Evolutionary conservation across 1,284 basidiomycete species (phyloP), one percentile per base, ranked within the genome.

Genomic region (Irpex lacteus): DNA sequence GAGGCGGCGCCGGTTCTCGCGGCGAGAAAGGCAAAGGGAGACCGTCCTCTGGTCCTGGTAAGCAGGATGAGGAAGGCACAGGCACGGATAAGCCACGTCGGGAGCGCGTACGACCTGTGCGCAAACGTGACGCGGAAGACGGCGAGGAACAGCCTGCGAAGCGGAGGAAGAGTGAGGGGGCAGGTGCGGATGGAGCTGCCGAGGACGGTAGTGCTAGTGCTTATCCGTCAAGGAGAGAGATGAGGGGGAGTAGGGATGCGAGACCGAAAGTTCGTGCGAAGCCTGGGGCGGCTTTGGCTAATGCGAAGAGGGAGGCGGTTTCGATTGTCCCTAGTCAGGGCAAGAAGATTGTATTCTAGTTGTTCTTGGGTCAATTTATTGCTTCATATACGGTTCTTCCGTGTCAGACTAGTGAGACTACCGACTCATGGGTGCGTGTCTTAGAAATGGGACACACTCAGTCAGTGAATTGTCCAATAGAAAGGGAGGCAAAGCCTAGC

Each of bases 281-380:
- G 74, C 96, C 96, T 26, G 96, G 96, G 62, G 96, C 95, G 4
- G 95, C 95, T 4, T 83, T 98, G 21, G 95, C 96, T 0, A 85
- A 87, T 65, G 96, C 97, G 18, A 90, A 91, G 74, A 85, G 96
- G 61, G 93, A 94, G 75, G 91, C 89, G 65, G 88, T 88, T 18
- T 92, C 89, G 1, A 97, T 98, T 70, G 83, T 98, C 5, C 89
- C 90, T 36, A 81, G 83, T 67, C 81, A 86, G 70, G 94, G 94
- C n/a, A 86, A 87, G 75, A 98, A 96, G 79, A 91, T 92, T 64
- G 87, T 85, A 34, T 98, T 98, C 73, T 65, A 62, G 26, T 44
- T 44, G 8, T 44, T 9, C 4, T 44, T 44, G 8, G 8, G 40
- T 44, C 15, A 15, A 44, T 8, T 44, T 44, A 15, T 9, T 44